Base-by-base conservation (phyloP, 2,329 filamentous ascomycete species). In the Arthroderma uncinatum region DNA sequence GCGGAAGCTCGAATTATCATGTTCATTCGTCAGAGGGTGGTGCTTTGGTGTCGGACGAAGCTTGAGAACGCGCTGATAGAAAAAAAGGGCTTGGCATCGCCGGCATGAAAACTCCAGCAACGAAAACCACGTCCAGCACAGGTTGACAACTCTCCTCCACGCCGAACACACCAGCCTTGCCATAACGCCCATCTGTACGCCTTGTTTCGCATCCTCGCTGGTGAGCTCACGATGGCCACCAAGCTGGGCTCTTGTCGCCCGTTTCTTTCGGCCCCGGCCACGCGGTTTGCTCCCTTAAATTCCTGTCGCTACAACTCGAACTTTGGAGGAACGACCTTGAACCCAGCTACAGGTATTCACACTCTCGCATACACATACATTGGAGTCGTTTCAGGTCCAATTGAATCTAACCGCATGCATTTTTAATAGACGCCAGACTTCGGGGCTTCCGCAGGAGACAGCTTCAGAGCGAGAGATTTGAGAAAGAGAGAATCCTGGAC, bases 401-500 rank as follows among this genome's bases (percentile, higher is more conserved):
- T 39, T 40, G 30, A 39, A 16, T 12, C 33, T 37, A 23, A 40
- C 16, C 14, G 2, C 8, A 4, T 44, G 10, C 9, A 37, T 21
- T 14, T 25, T 12, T 9, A 4, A 44, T 40, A 55, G 53, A 53
- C 23, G 25, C 53, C 36, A 42, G 37, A 44, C 21, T 55, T 42
- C 53, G 53, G 3, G 36, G 28, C 4, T 19, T 33, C 10, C 10
- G 37, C 10, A n/a, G 36, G 21, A 55, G 39, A 44, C 36, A 55
- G 37, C 12, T 19, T 14, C 36, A 30, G 19, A 16, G 19, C 12
- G 25, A 44, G 21, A 42, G 39, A 44, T 55, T 72, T 19, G 66
- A 71, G 59, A 67, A 73, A 33, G 69, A 73, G 59, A 69, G 67
- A 59, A 59, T 64, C 8, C 68, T 68, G 55, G 64, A 65, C 40